Evolutionary conservation across 768 basidiomycete genomes (phyloP).

Genomic region (Suillus luteus): DNA sequence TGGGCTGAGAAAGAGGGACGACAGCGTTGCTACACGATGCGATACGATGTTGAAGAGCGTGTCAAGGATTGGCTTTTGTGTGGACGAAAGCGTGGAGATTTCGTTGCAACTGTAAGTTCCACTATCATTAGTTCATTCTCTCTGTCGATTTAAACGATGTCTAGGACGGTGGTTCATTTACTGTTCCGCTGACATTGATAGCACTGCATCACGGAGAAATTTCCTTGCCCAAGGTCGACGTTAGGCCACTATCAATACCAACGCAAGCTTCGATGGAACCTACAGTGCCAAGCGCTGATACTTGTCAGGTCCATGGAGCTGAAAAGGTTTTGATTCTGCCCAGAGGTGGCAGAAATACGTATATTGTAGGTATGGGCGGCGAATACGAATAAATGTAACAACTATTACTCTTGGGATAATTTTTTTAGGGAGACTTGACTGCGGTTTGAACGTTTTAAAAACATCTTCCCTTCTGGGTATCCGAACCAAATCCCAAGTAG

Average conservation of each 20-base stretch:
- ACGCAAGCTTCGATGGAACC: slow-evolving; percentile 60
- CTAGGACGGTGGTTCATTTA: slow-evolving; percentile 64
- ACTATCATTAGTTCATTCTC: neutral
- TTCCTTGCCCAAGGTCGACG: slow-evolving; percentile 68
- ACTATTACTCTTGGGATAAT: neutral
- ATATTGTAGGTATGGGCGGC: slow-evolving; percentile 72
- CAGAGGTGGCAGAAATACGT: slow-evolving; percentile 79
- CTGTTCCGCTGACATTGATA: slow-evolving; percentile 74
- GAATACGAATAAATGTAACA: slow-evolving; percentile 21
- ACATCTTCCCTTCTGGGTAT: slow-evolving; percentile 40
- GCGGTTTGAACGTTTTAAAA: slow-evolving; percentile 7
- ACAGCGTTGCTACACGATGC: slow-evolving; percentile 52
- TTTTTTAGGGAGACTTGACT: neutral
- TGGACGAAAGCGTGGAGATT: slow-evolving; percentile 85
- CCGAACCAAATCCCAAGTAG: slow-evolving; percentile 59
- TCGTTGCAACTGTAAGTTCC: slow-evolving; percentile 62
- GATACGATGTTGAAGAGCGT: slow-evolving; percentile 82
- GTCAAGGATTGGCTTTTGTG: slow-evolving; percentile 88
- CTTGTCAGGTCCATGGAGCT: slow-evolving; percentile 84
- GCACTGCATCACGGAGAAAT: slow-evolving; percentile 85
- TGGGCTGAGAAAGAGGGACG: slow-evolving; percentile 61
- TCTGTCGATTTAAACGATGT: slow-evolving; percentile 11
- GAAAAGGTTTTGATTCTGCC: slow-evolving; percentile 81
- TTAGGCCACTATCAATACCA: slow-evolving; percentile 58
- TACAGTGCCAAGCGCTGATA: slow-evolving; percentile 66